These are phyloP conservation scores for Diospyros kaki DNA, from an alignment of 148 eudicot species.

Conservation along the genomic window DNA sequence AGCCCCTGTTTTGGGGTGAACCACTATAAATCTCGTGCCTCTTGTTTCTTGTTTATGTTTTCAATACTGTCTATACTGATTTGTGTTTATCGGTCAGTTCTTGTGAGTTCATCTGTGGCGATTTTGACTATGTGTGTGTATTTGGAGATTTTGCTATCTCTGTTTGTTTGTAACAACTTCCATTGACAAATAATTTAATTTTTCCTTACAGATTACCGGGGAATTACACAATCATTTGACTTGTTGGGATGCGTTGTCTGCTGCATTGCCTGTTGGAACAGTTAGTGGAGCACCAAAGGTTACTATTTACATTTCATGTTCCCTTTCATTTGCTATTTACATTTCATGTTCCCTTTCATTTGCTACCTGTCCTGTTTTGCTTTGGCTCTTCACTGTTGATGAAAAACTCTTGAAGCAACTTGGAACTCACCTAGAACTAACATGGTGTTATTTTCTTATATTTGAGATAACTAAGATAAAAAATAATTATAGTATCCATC, in stretches of 20 bases:
- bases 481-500: not conserved
- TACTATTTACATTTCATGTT: not conserved
- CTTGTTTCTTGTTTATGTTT: too few relatives aligned
- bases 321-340: too few relatives aligned
- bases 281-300: conserved; percentile 99
- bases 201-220: conserved; percentile 67
- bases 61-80: too few relatives aligned
- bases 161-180: too few relatives aligned
- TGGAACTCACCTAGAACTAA: not conserved
- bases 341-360: not conserved
- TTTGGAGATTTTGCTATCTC: too few relatives aligned
- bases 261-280: conserved; percentile 93
- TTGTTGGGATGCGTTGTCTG: conserved; percentile 81
- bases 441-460: not conserved
- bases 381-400: conserved; percentile 2
- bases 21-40: too few relatives aligned
- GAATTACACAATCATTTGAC: conserved; percentile 67
- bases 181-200: not conserved
- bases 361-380: not conserved
- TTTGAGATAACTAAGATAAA: not conserved
- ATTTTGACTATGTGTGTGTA: too few relatives aligned
- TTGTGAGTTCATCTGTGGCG: too few relatives aligned
- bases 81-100: too few relatives aligned
- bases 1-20: too few relatives aligned
- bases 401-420: not conserved